Percentiles rank a stretch among this genome's conserved stretches.
Evolutionary conservation across 2,329 filamentous ascomycete species (phyloP).

Genomic region (Exophiala sp.): DNA sequence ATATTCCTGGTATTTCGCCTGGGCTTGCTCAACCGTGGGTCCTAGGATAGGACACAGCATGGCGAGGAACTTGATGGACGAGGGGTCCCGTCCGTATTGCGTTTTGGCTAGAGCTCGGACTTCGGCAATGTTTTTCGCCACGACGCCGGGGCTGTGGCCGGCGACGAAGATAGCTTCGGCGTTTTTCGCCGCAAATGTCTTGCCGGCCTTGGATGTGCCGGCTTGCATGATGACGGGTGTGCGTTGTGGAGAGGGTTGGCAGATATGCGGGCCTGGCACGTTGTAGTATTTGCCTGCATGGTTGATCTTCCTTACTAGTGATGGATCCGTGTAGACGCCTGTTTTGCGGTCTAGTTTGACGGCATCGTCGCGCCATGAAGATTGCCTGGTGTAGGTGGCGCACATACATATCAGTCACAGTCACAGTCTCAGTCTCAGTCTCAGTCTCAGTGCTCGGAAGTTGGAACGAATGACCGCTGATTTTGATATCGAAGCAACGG

Average conservation of each 20-base stretch:
- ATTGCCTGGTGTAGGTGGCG: conserved; percentile 38
- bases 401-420: too few species aligned
- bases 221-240: conserved; percentile 55
- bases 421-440: too few species aligned
- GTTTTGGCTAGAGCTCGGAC: conserved; percentile 49
- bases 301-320: conserved; percentile 58
- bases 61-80: conserved; percentile 51
- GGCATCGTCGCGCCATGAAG: conserved; percentile 62
- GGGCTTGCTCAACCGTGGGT: conserved; percentile 51
- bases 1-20: conserved; percentile 46
- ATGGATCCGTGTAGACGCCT: conserved; percentile 55
- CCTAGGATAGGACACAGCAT: conserved; percentile 45
- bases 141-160: conserved; percentile 52
- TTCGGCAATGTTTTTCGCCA: conserved; percentile 45
- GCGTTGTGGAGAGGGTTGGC: conserved; percentile 52
- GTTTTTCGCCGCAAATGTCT: conserved; percentile 51
- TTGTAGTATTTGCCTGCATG: conserved; percentile 52
- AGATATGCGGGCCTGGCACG: conserved; percentile 42
- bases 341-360: conserved; percentile 54
- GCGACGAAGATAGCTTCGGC: conserved; percentile 57
- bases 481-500: conserved; percentile 48
- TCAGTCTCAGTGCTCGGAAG: too few species aligned
- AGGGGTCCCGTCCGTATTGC: conserved; percentile 50
- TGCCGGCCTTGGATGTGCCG: conserved; percentile 54
- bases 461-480: too few species aligned